These are phyloP conservation scores for Cryphonectria carpinicola DNA, from an alignment of 2,329 filamentous ascomycete genomes.

Conservation along the genomic window DNA sequence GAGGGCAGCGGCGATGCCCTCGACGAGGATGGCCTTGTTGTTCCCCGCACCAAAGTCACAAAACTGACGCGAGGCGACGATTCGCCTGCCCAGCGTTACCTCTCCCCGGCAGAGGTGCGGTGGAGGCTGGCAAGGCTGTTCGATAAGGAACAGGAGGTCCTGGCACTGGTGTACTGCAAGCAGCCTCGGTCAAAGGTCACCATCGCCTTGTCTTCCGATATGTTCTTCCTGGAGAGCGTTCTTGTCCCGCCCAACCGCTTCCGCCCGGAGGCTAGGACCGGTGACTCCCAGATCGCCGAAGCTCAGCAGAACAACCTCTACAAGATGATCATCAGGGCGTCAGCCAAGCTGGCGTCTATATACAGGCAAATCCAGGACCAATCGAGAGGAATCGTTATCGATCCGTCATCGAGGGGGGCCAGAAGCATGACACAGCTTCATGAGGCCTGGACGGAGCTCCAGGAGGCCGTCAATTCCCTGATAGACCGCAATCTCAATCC, in stretches of 20 bases:
- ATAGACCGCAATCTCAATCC: slow-evolving; percentile 90
- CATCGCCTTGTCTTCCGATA: slow-evolving; percentile 70
- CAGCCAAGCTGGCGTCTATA: slow-evolving; percentile 74
- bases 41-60: slow-evolving; percentile 57
- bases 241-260: slow-evolving; percentile 92
- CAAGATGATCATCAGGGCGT: slow-evolving; percentile 79
- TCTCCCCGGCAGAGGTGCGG: slow-evolving; percentile 82
- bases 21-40: slow-evolving; percentile 60
- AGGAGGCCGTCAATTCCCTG: slow-evolving; percentile 89
- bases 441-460: slow-evolving; percentile 79
- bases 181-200: slow-evolving; percentile 64
- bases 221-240: slow-evolving; percentile 90
- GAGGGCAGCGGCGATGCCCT: slow-evolving; percentile 51
- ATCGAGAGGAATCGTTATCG: slow-evolving; percentile 36
- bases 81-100: slow-evolving; percentile 66
- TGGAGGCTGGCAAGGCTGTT: slow-evolving; percentile 80
- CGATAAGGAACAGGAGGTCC: slow-evolving; percentile 80
- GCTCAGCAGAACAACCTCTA: slow-evolving; percentile 87
- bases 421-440: slow-evolving; percentile 62
- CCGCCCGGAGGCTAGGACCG: slow-evolving; percentile 82
- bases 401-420: slow-evolving; percentile 32
- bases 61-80: slow-evolving; percentile 41
- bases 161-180: slow-evolving; percentile 84
- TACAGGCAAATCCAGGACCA: slow-evolving; percentile 37
- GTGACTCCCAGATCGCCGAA: slow-evolving; percentile 81